phyloP scores from a whole-genome alignment of 805 yeast genomes.

The Zygosaccharomyces kombuchaensis region DNA sequence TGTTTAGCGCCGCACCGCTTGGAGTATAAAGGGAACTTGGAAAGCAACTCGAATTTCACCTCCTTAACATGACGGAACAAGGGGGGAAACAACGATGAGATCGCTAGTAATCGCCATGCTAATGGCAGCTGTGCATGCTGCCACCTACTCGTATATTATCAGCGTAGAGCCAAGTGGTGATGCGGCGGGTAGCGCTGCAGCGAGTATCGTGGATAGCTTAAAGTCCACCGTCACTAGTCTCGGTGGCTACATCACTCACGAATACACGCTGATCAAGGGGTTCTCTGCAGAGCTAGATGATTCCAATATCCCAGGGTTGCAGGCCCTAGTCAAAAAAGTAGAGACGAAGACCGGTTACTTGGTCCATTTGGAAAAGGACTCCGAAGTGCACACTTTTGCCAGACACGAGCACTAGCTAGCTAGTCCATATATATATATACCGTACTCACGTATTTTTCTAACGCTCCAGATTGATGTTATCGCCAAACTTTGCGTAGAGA shows the following conservation, averaged over 20 bases:
- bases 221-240: constrained; percentile 34
- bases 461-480: constrained; percentile 78
- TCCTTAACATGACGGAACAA: not conserved
- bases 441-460: constrained; percentile 14
- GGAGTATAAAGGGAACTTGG: not conserved
- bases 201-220: constrained; percentile 25
- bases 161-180: constrained; percentile 16
- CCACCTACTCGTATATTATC: constrained; percentile 19
- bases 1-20: not conserved
- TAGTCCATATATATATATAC: constrained; percentile 1
- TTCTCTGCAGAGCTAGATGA: constrained; percentile 42
- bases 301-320: constrained; percentile 21
- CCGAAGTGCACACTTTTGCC: constrained; percentile 26
- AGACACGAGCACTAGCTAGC: constrained; percentile 4
- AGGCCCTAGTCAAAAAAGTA: constrained; percentile 15
- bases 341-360: constrained; percentile 20
- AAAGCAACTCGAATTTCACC: no score
- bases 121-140: constrained; percentile 6
- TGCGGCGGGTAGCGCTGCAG: constrained; percentile 8
- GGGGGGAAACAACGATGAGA: not conserved
- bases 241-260: constrained; percentile 46
- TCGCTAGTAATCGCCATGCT: not conserved
- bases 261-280: constrained; percentile 46
- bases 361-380: constrained; percentile 27
- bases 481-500: constrained; percentile 87